Evolutionary conservation across 164 flowering plant species (phyloP).

Genomic region (Saururus chinensis): DNA sequence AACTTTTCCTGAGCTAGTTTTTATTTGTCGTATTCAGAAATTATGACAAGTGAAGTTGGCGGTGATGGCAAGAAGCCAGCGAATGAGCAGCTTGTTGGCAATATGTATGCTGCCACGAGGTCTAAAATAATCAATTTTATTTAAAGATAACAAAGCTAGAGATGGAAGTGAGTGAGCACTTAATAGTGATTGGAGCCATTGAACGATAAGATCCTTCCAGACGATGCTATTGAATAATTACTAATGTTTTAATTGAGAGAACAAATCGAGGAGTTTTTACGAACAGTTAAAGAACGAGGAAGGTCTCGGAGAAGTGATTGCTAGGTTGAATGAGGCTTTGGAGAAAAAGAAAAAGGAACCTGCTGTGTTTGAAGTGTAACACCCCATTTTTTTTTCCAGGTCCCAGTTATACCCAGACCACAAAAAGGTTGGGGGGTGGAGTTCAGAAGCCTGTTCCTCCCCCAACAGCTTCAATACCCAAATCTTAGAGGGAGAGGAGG

Average conservation of each 20-base stretch:
- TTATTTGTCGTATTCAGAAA: too few species aligned
- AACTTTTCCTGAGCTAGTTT: too few species aligned
- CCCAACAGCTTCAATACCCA: too few species aligned
- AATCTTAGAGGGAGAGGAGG: too few species aligned
- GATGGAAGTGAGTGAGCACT: constrained; percentile 90
- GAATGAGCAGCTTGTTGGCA: constrained; percentile 83
- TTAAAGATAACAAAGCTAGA: constrained; percentile 87
- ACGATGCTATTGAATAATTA: constrained; percentile 85
- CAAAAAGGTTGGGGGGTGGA: too few species aligned
- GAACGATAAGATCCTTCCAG: constrained; percentile 79
- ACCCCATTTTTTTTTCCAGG: too few species aligned
- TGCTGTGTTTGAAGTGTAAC: constrained; percentile 63
- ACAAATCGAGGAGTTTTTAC: constrained; percentile 81
- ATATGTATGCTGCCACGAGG: constrained; percentile 58
- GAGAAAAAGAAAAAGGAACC: constrained; percentile 79
- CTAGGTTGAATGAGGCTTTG: constrained; percentile 61
- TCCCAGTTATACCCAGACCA: too few species aligned
- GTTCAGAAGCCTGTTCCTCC: too few species aligned
- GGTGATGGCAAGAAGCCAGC: constrained; percentile 38
- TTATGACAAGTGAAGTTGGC: constrained; percentile 9
- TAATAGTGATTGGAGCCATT: constrained; percentile 69
- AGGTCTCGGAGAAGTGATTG: constrained; percentile 82
- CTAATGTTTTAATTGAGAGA: constrained; percentile 91
- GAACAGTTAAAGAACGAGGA: constrained; percentile 85
- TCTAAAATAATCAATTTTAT: constrained; percentile 65